phyloP scores from a whole-genome alignment of 306 rosid species.

The Vigna radiata region DNA sequence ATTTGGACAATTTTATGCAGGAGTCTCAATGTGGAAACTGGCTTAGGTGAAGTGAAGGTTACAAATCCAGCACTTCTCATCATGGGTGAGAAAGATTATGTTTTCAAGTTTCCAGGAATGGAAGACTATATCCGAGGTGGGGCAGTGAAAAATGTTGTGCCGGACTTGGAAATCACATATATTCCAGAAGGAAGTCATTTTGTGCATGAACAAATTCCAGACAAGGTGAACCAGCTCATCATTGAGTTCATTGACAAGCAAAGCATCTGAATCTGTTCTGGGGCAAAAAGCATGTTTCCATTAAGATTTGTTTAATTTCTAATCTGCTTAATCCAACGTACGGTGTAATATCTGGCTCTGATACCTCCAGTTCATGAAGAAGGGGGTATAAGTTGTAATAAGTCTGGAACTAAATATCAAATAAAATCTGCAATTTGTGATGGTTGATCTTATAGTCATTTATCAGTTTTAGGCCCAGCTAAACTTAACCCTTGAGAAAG shows the following conservation, averaged over 20 bases:
- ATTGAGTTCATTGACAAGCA: slow-evolving; percentile 57
- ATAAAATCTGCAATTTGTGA: neutral
- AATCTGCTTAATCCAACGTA: neutral
- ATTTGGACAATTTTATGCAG: slow-evolving; percentile 35
- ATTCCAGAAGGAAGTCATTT: slow-evolving; percentile 60
- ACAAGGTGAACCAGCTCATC: slow-evolving; percentile 60
- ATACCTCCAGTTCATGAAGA: neutral
- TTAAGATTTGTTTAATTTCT: neutral
- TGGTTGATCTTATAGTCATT: neutral
- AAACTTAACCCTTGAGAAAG: neutral
- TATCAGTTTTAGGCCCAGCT: neutral
- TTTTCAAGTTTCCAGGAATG: slow-evolving; percentile 52
- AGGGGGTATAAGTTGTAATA: neutral
- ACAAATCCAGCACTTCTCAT: slow-evolving; percentile 47
- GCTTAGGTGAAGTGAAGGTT: slow-evolving; percentile 50
- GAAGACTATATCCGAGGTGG: slow-evolving; percentile 61
- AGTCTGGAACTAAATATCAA: slow-evolving; percentile 11
- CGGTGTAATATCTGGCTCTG: neutral
- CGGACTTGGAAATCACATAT: slow-evolving; percentile 53
- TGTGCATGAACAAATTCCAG: slow-evolving; percentile 60
- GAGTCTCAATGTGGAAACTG: slow-evolving; percentile 46
- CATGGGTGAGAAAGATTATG: slow-evolving; percentile 65
- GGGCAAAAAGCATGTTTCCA: neutral
- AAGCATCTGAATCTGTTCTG: slow-evolving; percentile 31
- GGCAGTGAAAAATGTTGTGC: slow-evolving; percentile 53